Evolutionary conservation across 2,329 filamentous ascomycete species (phyloP).

Genomic region (Alternaria atra): DNA sequence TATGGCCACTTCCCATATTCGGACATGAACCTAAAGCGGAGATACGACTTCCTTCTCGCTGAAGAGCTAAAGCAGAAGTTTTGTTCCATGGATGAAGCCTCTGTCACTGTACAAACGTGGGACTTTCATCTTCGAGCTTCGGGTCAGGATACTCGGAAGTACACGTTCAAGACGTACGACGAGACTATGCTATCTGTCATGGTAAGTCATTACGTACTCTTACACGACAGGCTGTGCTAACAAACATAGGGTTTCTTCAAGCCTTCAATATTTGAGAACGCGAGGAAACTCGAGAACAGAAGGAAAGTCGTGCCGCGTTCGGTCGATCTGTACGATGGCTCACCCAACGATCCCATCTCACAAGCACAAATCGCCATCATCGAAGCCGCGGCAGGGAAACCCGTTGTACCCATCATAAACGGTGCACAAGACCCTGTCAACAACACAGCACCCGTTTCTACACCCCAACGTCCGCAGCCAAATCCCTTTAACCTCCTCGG

Average conservation of each 20-base stretch:
- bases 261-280: constrained; percentile 85
- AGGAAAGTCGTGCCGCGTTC: constrained; percentile 85
- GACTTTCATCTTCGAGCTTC: constrained; percentile 91
- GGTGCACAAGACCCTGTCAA: constrained; percentile 47
- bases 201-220: constrained; percentile 51
- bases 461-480: constrained; percentile 54
- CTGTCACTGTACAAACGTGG: constrained; percentile 86
- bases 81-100: constrained; percentile 88
- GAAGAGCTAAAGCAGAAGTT: constrained; percentile 95
- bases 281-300: constrained; percentile 78
- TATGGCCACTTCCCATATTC: constrained; percentile 95
- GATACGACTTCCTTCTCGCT: constrained; percentile 91
- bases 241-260: constrained; percentile 77
- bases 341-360: constrained; percentile 89
- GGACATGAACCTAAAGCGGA: constrained; percentile 88
- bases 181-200: constrained; percentile 93
- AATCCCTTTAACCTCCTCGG: constrained; percentile 75
- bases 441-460: constrained; percentile 59
- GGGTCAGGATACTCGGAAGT: constrained; percentile 89
- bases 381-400: constrained; percentile 58
- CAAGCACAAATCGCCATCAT: constrained; percentile 78
- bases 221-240: constrained; percentile 18
- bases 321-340: constrained; percentile 91
- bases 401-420: constrained; percentile 34
- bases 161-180: constrained; percentile 96